A percentile compares a stretch with the other conserved stretches of the same genome.
These are phyloP conservation scores for Diplotaxis tenuifolia DNA, from an alignment of 345 rosid species.

Conservation along the genomic window DNA sequence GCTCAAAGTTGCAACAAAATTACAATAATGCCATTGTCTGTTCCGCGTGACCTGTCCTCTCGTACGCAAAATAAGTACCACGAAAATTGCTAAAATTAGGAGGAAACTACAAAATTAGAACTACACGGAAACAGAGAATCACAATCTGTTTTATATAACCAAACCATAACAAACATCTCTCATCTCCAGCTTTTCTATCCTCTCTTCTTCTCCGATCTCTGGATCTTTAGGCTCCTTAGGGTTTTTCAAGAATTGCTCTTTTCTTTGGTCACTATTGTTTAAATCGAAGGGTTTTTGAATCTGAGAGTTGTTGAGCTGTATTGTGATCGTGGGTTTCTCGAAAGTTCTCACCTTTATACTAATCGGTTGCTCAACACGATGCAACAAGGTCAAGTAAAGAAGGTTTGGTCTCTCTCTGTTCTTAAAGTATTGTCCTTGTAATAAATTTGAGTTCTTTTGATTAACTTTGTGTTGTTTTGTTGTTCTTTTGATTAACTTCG, in stretches of 20 bases:
- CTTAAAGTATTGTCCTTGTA: neutral
- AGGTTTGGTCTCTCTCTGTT: conserved; percentile 27
- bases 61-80: conserved; percentile 38
- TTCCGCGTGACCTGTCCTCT: conserved; percentile 29
- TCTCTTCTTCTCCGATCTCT: conserved; percentile 26
- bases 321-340: conserved; percentile 6
- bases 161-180: conserved; percentile 3
- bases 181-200: neutral
- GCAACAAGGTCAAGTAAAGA: conserved; percentile 46
- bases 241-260: neutral
- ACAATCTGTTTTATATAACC: neutral
- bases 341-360: conserved; percentile 15
- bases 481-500: neutral
- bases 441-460: neutral
- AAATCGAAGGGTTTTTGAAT: neutral
- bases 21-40: conserved; percentile 9
- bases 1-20: neutral
- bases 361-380: conserved; percentile 28
- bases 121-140: neutral
- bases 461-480: neutral
- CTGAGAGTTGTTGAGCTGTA: conserved; percentile 27
- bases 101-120: conserved; percentile 15
- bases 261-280: neutral
- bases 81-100: conserved; percentile 33
- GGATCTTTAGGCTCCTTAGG: conserved; percentile 8